Base-by-base conservation (phyloP, 306 rosid species). In the Benincasa hispida region DNA sequence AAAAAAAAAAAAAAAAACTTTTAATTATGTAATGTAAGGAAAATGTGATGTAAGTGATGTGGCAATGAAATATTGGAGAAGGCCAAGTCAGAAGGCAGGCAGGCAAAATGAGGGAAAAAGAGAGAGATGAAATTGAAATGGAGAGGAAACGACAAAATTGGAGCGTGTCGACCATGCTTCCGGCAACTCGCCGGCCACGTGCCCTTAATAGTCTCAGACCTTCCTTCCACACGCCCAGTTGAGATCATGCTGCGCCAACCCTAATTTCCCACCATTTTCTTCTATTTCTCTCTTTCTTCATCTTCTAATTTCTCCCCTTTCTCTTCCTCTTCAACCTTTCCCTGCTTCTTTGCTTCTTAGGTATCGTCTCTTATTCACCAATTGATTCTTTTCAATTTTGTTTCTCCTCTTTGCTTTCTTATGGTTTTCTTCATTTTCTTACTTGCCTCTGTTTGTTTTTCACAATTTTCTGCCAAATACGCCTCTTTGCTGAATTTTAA, bases 101-200 rank as follows among this genome's bases (percentile, higher is more conserved):
- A 48, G 19, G 76, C 76, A 72, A 27, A 9, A 28, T 1, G 76
- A 45, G 37, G 13, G 22, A 22, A 3, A 39, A 18, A 10, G 24
- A 35, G 47, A 32, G 24, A 17, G 5, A 11, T 13, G 6, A 28
- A 13, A 42, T 14, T 47, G 75, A 50, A 50, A 19, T 24, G 1
- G 60, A 72, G 45, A 72, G 76, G 74, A 68, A 68, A 42, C 35
- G 74, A 68, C 74, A 42, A 68, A 68, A 15, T 42, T 34, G 53
- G 61, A 50, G 76, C 47, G 76, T 72, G 76, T 18, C 27, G 8
- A 30, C 45, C 76, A 72, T 51, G 45, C 76, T 27, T 19, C 47
- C 61, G 42, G 57, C 18, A 32, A 18, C 28, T 72, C 76, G 28
- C 61, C 45, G 59, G 76, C 76, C 76, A 72, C 76, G 76, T 72